Conservation (phyloP, 148 eudicot genomes). For the Vaccinium macrocarpon region DNA sequence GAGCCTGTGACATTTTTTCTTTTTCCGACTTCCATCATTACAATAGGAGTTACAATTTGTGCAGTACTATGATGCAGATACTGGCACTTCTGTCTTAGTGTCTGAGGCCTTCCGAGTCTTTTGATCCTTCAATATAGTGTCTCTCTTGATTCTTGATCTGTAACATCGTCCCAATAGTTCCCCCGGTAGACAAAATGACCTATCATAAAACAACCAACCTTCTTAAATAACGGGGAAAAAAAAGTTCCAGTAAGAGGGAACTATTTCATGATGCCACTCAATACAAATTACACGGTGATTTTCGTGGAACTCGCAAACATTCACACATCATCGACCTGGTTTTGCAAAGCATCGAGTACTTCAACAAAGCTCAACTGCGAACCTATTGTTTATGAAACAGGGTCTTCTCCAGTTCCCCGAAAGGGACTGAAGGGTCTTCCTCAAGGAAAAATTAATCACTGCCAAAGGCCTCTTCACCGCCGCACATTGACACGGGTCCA, state of each 20-base stretch:
- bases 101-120: neutral
- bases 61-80: neutral
- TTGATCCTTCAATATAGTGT: neutral
- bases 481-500: neutral
- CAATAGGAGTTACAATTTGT: neutral
- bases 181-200: neutral
- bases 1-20: neutral
- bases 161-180: neutral
- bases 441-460: neutral
- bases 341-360: neutral
- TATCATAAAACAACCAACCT: neutral
- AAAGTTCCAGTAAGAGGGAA: neutral
- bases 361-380: neutral
- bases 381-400: neutral
- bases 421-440: neutral
- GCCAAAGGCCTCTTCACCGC: neutral
- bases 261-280: neutral
- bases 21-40: neutral
- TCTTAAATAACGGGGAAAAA: neutral
- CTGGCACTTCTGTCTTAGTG: neutral
- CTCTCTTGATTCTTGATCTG: neutral
- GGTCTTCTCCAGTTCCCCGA: neutral
- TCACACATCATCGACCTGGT: neutral
- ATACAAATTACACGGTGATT: neutral
- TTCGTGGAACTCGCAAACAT: neutral